Percentiles rank a stretch among this genome's conserved stretches.
These are phyloP conservation scores for Lyophyllum atratum DNA, from an alignment of 768 basidiomycete species.

Conservation along the genomic window DNA sequence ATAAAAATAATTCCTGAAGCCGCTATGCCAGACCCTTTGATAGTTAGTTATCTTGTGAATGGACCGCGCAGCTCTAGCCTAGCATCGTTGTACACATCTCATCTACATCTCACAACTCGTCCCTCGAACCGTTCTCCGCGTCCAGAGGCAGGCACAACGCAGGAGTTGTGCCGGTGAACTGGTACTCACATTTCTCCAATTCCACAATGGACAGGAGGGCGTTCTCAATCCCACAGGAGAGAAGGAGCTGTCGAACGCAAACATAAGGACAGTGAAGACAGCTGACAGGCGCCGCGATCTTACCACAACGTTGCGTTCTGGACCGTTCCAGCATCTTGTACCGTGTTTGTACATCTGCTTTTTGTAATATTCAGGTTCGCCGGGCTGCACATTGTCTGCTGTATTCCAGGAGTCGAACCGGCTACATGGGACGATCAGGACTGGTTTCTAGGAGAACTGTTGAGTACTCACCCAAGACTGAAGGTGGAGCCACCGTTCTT, in stretches of 20 bases:
- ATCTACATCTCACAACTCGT: conserved; percentile 39
- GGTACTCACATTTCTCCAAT: conserved; percentile 96
- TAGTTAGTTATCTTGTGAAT: no score
- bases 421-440: conserved; percentile 36
- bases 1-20: no score
- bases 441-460: neutral
- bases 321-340: conserved; percentile 95
- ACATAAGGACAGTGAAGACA: conserved; percentile 6
- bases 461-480: conserved; percentile 78
- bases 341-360: conserved; percentile 84
- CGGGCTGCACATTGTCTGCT: conserved; percentile 52
- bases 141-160: conserved; percentile 73
- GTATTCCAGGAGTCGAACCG: conserved; percentile 83
- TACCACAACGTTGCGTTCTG: conserved; percentile 82
- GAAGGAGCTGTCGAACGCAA: conserved; percentile 60
- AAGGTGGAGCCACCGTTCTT: conserved; percentile 73
- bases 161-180: conserved; percentile 81
- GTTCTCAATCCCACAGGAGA: conserved; percentile 88
- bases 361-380: conserved; percentile 73
- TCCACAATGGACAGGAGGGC: conserved; percentile 76
- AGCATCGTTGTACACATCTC: no score
- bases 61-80: no score
- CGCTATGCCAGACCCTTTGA: no score
- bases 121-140: conserved; percentile 32
- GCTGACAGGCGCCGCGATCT: conserved; percentile 18